These are phyloP conservation scores for Cyclotella atomus DNA, from an alignment of 108 stramenopile genomes.

Conservation along the genomic window DNA sequence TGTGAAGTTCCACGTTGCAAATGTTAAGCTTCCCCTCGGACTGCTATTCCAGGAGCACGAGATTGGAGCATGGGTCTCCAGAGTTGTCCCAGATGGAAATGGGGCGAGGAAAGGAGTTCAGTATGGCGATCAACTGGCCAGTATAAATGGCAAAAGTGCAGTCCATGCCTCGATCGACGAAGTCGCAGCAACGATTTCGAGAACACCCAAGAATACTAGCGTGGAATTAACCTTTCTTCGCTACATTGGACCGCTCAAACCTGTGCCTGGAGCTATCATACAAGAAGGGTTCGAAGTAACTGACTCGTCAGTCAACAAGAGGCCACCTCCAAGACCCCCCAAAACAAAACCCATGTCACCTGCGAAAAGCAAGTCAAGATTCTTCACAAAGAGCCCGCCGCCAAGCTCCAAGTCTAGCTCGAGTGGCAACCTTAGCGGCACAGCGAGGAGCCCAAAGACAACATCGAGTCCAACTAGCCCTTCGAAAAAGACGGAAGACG, in stretches of 20 bases:
- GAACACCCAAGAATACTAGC: conserved; percentile 33
- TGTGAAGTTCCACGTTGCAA: conserved; percentile 70
- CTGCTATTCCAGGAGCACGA: conserved; percentile 73
- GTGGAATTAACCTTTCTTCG: conserved; percentile 76
- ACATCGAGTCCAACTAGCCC: background rate
- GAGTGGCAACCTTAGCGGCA: too few relatives aligned
- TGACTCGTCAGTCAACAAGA: conserved; percentile 19
- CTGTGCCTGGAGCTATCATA: conserved; percentile 41
- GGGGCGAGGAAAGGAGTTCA: conserved; percentile 59
- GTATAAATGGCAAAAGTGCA: conserved; percentile 71
- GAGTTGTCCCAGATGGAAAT: conserved; percentile 70
- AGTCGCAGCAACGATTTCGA: conserved; percentile 57
- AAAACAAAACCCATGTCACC: conserved; percentile 2
- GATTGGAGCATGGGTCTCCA: conserved; percentile 78
- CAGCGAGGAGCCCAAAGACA: background rate
- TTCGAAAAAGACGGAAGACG: background rate
- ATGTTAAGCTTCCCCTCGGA: conserved; percentile 71
- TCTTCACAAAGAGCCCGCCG: conserved; percentile 10
- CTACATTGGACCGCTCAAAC: conserved; percentile 74
- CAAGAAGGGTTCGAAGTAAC: conserved; percentile 53
- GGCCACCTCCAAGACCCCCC: background rate
- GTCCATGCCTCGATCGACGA: conserved; percentile 75
- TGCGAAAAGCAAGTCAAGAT: background rate
- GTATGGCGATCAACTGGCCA: conserved; percentile 82
- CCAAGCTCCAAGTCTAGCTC: background rate